Base-by-base conservation (phyloP, 2,329 filamentous ascomycete genomes). In the Trichoderma polysporum region DNA sequence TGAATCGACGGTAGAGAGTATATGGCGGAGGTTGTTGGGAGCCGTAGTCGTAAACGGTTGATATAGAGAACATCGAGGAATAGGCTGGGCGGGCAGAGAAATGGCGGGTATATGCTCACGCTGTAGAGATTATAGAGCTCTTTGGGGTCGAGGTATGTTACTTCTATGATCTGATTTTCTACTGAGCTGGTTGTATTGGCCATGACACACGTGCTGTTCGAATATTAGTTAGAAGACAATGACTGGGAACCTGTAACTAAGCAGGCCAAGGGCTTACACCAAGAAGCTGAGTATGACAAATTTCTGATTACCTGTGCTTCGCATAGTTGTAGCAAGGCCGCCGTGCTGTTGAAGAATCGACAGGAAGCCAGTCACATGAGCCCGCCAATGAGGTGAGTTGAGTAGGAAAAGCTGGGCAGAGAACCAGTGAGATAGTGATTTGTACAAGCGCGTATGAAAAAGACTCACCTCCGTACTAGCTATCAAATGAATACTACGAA, bases 61-160 rank as follows among this genome's bases (percentile, higher is more conserved):
- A 69, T 62, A 45, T 39, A 54, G 10, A 68, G 8, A 6, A 69
- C 56, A n/a, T 66, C 62, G 45, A 68, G 31, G 35, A 68, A 69
- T 0, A 69, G 47, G 13, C 27, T 12, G 7, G 50, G 17, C 5
- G 68, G 68, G 29, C 68, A 69, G n/a, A 66, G 64, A 49, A 67
- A 57, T 13, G 53, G 47, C n/a, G 68, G 62, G 35, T 69, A 64
- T 19, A 64, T 60, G 53, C 27, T 31, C 12, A 29, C 22, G 19
- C 31, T 54, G 27, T 67, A 66, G 10, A 69, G 59, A 5, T 64
- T 53, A 17, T 29, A 19, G 15, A 66, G 10, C 10, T 60, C 57
- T 9, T 61, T 50, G 2, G 37, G 35, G 15, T 61, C 49, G 15
- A 66, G 19, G 5, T 47, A 37, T 25, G 41, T 19, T n/a, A 27